These are phyloP conservation scores for Annulohypoxylon maeteangense DNA, from an alignment of 495 filamentous ascomycete genomes.

Conservation along the genomic window DNA sequence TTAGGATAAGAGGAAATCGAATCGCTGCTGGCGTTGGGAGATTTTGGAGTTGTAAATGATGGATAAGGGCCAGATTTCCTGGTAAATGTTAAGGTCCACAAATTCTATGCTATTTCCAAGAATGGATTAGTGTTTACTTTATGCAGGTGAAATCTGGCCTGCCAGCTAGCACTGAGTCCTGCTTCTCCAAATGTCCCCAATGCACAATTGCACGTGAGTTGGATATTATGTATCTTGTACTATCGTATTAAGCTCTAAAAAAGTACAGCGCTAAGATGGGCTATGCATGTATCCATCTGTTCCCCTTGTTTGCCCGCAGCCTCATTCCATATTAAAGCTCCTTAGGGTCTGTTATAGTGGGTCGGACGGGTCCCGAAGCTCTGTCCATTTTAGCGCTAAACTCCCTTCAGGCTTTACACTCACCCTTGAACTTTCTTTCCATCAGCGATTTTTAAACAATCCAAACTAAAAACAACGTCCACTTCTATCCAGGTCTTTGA, in stretches of 20 bases:
- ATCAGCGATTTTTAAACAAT: conserved; percentile 29
- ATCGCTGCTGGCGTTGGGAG: conserved; percentile 6
- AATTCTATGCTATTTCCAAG: conserved; percentile 16
- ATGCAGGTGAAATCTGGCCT: conserved; percentile 37
- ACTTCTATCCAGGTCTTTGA: conserved; percentile 16
- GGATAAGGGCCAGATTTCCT: conserved; percentile 49
- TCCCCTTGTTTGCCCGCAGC: conserved; percentile 15
- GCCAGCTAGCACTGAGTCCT: too few species aligned
- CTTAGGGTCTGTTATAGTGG: conserved; percentile 25
- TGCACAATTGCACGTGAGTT: conserved; percentile 13
- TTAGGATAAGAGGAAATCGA: not conserved
- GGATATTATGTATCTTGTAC: not conserved
- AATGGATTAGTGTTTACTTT: conserved; percentile 18
- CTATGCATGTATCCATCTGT: conserved; percentile 2
- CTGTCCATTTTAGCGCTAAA: conserved; percentile 24
- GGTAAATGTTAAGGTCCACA: conserved; percentile 26
- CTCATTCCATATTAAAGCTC: conserved; percentile 15
- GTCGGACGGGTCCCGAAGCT: conserved; percentile 19
- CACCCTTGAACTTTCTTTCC: conserved; percentile 29
- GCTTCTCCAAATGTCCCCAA: not conserved
- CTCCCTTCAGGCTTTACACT: conserved; percentile 14
- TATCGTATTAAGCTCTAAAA: not conserved
- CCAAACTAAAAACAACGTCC: conserved; percentile 26
- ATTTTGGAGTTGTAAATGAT: conserved; percentile 30
- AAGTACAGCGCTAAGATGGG: conserved; percentile 10